Evolutionary conservation across 345 rosid genomes (phyloP), one percentile per base, ranked within the genome.

Genomic region (Pugionium cornutum): DNA sequence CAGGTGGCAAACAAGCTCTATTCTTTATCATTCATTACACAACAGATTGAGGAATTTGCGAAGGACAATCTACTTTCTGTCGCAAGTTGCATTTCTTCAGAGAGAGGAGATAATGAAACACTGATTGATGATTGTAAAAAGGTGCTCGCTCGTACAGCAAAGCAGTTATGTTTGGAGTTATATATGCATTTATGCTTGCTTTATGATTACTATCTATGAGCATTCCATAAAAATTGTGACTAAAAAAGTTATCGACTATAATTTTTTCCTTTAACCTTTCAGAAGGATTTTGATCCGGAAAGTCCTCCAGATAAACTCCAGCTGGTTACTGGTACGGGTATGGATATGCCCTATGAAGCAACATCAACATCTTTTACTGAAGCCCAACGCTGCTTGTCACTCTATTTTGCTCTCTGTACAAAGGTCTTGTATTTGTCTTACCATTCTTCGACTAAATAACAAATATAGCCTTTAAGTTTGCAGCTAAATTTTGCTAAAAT

Each of bases 1-100:
- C 79, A 94, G 99, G 97, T 94, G 42, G 99, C 97, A 71, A 94
- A 94, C 82, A 94, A 80, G 75, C 91, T 94, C 73, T 94, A 81
- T 76, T 95, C 96, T 69, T 61, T 90, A 43, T 44, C 95, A 67
- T 78, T 77, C 62, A 74, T 94, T 68, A 76, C 97, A 59, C 83
- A 77, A 77, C 87, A 83, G 80, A 94, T 94, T 74, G 99, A 94
- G 71, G 88, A 85, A 48, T 94, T 88, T 82, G 89, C 97, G 1
- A 81, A 64, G 80, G 85, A 88, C 58, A 86, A 35, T 72, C 69
- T 94, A 73, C 79, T 86, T 33, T 85, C 92, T 55, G 80, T 79
- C 4, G 75, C 66, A 59, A 79, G 77, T 71, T 61, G 35, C 70
- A 77, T 69, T 72, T 67, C 57, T 66, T 67, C 74, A 53, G 87